These are phyloP conservation scores for Neckera pumila DNA, from an alignment of 225 moss, liverwort and hornwort genomes.

Conservation along the genomic window DNA sequence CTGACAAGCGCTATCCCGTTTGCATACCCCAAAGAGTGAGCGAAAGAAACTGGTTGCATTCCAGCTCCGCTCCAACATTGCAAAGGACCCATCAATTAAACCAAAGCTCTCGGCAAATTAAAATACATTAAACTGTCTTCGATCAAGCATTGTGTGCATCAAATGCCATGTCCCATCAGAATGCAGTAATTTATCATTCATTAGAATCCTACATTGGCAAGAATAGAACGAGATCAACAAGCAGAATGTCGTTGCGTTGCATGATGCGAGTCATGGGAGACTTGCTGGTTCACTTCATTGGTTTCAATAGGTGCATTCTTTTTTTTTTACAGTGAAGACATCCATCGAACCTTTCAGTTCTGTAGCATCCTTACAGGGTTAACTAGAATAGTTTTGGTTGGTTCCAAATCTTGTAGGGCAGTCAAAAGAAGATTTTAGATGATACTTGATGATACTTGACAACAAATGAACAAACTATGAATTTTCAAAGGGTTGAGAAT, in stretches of 20 bases:
- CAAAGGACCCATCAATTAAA: not conserved
- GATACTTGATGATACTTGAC: not conserved
- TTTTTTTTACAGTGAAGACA: too few species aligned
- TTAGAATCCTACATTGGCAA: not conserved
- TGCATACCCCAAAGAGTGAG: not conserved
- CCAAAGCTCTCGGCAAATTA: not conserved
- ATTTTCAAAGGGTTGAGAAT: too few species aligned
- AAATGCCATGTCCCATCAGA: not conserved
- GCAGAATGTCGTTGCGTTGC: not conserved
- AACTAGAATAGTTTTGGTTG: not conserved
- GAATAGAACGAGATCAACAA: not conserved
- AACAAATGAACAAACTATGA: not conserved
- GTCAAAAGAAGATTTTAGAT: not conserved
- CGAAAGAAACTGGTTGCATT: not conserved
- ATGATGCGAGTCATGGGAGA: not conserved
- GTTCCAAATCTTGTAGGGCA: not conserved
- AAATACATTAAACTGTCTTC: not conserved
- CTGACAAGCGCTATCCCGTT: not conserved
- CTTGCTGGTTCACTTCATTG: not conserved
- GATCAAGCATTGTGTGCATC: not conserved
- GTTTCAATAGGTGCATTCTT: too few species aligned
- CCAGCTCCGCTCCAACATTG: not conserved
- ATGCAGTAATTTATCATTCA: not conserved
- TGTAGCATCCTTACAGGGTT: too few species aligned
- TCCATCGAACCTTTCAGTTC: too few species aligned